These are phyloP conservation scores for Chalciporus pseudorubinellus DNA, from an alignment of 768 basidiomycete genomes.

Conservation along the genomic window DNA sequence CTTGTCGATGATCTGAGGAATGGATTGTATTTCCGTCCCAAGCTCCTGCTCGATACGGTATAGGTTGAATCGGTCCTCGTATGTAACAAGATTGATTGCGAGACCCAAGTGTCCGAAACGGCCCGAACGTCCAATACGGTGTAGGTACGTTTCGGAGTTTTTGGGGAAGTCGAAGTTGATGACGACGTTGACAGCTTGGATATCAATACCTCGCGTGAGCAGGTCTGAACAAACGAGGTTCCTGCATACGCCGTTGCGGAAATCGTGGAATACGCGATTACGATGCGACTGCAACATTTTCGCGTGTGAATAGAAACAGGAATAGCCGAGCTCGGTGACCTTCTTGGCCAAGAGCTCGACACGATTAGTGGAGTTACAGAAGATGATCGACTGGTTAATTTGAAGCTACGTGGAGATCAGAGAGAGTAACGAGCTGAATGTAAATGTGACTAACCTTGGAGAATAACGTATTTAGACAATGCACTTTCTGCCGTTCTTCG, in stretches of 20 bases:
- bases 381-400: slow-evolving; percentile 99
- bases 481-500: slow-evolving; percentile 98
- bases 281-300: slow-evolving; percentile 99
- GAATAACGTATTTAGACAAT: slow-evolving; percentile 99
- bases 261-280: slow-evolving; percentile 99
- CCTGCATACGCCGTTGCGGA: slow-evolving; percentile 96
- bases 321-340: slow-evolving; percentile 98
- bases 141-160: slow-evolving; percentile 98
- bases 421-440: not conserved
- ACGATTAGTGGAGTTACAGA: slow-evolving; percentile 99
- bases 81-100: slow-evolving; percentile 97
- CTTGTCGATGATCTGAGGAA: slow-evolving; percentile 88
- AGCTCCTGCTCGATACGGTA: slow-evolving; percentile 99
- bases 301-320: slow-evolving; percentile 99
- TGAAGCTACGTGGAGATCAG: slow-evolving; percentile 62
- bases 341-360: slow-evolving; percentile 99
- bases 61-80: slow-evolving; percentile 96
- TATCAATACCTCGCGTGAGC: slow-evolving; percentile 98
- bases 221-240: slow-evolving; percentile 98
- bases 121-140: slow-evolving; percentile 96
- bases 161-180: slow-evolving; percentile 99
- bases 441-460: slow-evolving; percentile 65
- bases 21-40: slow-evolving; percentile 96
- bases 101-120: slow-evolving; percentile 96
- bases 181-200: slow-evolving; percentile 99